These are phyloP conservation scores for Fusarium tanahbumbuense DNA, from an alignment of 2,329 filamentous ascomycete genomes.

Conservation along the genomic window DNA sequence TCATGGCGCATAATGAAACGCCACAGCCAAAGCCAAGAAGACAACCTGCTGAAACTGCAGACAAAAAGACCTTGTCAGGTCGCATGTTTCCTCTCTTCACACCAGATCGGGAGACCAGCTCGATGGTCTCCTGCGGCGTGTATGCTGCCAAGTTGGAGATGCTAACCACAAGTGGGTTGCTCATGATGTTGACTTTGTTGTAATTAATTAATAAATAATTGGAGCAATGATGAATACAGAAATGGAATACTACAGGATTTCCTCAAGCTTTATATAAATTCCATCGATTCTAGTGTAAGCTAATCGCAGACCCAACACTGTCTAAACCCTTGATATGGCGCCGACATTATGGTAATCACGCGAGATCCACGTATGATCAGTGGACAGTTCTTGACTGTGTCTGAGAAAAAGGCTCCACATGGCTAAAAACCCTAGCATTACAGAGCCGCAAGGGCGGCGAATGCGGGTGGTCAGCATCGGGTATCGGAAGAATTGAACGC, in stretches of 20 bases:
- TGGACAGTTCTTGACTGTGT: not conserved
- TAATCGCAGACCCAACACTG: constrained; percentile 4
- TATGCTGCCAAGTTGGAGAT: constrained; percentile 36
- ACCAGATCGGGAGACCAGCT: constrained; percentile 39
- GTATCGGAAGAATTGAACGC: not conserved
- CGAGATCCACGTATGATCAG: not conserved
- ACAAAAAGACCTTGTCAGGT: constrained; percentile 40
- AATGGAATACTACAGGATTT: not conserved
- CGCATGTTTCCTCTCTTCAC: constrained; percentile 36
- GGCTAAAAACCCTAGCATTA: not conserved
- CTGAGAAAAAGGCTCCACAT: not conserved
- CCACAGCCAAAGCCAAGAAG: constrained; percentile 41
- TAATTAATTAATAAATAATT: not conserved
- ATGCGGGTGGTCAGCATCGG: not conserved
- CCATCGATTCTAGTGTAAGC: not conserved
- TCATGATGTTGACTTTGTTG: constrained; percentile 17
- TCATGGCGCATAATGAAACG: constrained; percentile 36
- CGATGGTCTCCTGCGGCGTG: constrained; percentile 38
- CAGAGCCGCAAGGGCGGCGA: not conserved
- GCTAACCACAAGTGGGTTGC: constrained; percentile 30
- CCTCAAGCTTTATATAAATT: not conserved
- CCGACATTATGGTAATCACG: not conserved
- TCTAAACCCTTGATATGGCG: not conserved
- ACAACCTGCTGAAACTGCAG: constrained; percentile 37
- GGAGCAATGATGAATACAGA: not conserved